These are phyloP conservation scores for Fusarium xyrophilum DNA, from an alignment of 2,329 filamentous ascomycete species.

Conservation along the genomic window DNA sequence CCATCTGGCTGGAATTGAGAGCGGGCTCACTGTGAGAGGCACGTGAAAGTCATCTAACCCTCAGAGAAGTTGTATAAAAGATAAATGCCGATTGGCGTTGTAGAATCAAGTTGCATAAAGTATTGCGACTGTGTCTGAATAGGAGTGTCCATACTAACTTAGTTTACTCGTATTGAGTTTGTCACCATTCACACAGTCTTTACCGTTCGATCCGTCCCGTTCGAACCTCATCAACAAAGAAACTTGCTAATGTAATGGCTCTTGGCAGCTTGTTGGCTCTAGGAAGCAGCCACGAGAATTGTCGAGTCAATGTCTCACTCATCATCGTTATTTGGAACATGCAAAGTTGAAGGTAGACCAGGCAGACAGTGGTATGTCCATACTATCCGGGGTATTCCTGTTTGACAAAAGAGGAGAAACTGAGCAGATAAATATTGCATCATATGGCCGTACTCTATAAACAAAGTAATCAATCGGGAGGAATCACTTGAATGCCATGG, in stretches of 20 bases:
- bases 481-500: neutral
- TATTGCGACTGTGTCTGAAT: neutral
- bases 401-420: neutral
- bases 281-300: neutral
- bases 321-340: neutral
- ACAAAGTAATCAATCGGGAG: constrained; percentile 1
- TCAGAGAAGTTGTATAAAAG: neutral
- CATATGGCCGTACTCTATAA: neutral
- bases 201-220: constrained; percentile 7
- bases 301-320: neutral
- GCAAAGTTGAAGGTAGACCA: neutral
- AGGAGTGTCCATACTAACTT: neutral
- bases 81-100: neutral
- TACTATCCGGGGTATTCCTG: neutral
- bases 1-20: constrained; percentile 26
- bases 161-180: neutral
- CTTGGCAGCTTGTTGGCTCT: neutral
- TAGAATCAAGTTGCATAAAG: neutral
- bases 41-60: constrained; percentile 7
- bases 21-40: neutral
- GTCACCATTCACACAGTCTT: constrained; percentile 1
- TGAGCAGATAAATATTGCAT: neutral
- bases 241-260: neutral
- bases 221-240: neutral
- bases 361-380: neutral